phyloP scores from a whole-genome alignment of 1,284 basidiomycete genomes.

The Porodaedalea pini region DNA sequence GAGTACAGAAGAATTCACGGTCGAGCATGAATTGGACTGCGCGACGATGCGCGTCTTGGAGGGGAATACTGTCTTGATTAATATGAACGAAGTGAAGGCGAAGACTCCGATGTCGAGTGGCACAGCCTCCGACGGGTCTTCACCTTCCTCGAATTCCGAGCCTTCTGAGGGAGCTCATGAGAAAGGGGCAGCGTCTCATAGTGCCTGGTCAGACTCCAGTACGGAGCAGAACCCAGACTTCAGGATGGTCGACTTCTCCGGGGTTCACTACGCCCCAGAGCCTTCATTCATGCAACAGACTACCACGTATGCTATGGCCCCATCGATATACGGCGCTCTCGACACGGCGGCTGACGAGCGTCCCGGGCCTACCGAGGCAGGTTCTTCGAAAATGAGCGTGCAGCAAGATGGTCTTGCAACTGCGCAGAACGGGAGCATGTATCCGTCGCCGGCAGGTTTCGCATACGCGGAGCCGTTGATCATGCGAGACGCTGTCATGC shows the following conservation, averaged over 20 bases:
- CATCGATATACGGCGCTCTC: slow-evolving; percentile 3
- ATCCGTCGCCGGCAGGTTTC: background rate
- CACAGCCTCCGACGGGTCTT: slow-evolving; percentile 6
- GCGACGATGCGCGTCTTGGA: slow-evolving; percentile 17
- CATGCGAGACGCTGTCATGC: background rate
- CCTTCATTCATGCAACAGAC: background rate
- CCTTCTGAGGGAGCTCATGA: slow-evolving; percentile 1
- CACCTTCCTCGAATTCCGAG: slow-evolving; percentile 8
- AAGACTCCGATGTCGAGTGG: background rate
- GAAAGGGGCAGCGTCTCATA: background rate
- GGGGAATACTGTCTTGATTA: slow-evolving; percentile 14
- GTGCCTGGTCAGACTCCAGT: background rate
- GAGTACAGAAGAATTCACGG: background rate
- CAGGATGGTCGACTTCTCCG: slow-evolving; percentile 15
- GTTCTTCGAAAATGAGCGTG: background rate
- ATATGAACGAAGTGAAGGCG: slow-evolving; percentile 4
- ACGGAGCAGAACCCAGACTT: background rate
- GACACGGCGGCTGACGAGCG: background rate
- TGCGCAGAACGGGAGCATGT: background rate
- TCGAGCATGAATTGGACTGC: slow-evolving; percentile 4
- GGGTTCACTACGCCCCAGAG: slow-evolving; percentile 7
- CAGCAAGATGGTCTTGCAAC: background rate
- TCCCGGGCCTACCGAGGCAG: background rate
- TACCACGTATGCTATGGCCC: background rate
- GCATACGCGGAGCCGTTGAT: background rate